phyloP scores from a whole-genome alignment of 2,329 filamentous ascomycete species.

The Hymenoscyphus scutula region DNA sequence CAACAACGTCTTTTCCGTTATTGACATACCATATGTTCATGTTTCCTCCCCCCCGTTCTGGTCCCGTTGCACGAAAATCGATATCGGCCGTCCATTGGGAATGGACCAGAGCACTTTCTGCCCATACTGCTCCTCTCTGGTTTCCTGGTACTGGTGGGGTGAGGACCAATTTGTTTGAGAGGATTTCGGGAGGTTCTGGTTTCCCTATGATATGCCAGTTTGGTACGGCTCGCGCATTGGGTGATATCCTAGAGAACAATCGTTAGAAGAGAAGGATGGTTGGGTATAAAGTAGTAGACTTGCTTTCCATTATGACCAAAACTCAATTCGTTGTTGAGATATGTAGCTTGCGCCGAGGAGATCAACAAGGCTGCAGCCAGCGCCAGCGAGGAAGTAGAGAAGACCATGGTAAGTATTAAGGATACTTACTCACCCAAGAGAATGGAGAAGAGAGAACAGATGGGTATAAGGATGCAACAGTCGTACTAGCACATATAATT shows the following conservation, averaged over 20 bases:
- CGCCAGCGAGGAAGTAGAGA: constrained; percentile 22
- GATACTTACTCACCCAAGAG: constrained; percentile 14
- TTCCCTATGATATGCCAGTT: constrained; percentile 38
- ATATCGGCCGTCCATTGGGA: constrained; percentile 79
- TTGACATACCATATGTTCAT: constrained; percentile 89
- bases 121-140: constrained; percentile 80
- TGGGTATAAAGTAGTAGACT: constrained; percentile 12
- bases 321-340: constrained; percentile 36
- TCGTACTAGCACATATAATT: constrained; percentile 3
- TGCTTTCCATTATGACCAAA: constrained; percentile 47
- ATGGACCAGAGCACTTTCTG: constrained; percentile 59
- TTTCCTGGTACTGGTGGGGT: constrained; percentile 87
- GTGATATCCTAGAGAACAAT: constrained; percentile 32
- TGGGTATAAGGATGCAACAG: constrained; percentile 8
- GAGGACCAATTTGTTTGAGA: constrained; percentile 89
- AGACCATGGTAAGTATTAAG: constrained; percentile 26
- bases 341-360: constrained; percentile 32
- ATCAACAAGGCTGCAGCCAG: constrained; percentile 30
- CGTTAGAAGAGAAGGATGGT: constrained; percentile 8
- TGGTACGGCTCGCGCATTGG: constrained; percentile 32
- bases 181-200: constrained; percentile 56
- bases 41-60: constrained; percentile 82
- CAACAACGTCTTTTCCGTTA: constrained; percentile 63
- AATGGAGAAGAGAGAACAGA: constrained; percentile 4
- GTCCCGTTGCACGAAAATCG: constrained; percentile 82